Evolutionary conservation across 768 basidiomycete species (phyloP).

Genomic region (Postia placenta): DNA sequence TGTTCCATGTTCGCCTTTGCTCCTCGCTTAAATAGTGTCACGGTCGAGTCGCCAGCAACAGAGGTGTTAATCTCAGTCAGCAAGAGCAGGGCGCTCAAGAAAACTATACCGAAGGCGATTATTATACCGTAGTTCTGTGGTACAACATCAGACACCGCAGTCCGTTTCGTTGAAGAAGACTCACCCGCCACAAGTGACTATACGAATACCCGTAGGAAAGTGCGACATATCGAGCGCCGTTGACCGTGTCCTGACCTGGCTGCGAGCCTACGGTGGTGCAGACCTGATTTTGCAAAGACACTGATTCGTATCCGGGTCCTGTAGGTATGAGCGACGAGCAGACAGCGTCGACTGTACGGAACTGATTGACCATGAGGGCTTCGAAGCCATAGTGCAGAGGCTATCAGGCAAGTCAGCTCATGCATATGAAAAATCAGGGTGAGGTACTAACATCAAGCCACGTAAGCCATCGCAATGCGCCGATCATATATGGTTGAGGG

Average conservation of each 20-base stretch:
- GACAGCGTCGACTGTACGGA: slow-evolving; percentile 57
- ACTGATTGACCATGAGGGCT: slow-evolving; percentile 74
- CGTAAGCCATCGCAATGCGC: slow-evolving; percentile 62
- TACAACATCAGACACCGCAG: neutral
- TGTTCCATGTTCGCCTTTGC: slow-evolving; percentile 21
- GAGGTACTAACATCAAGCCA: slow-evolving; percentile 46
- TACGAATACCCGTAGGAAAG: slow-evolving; percentile 37
- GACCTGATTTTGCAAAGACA: slow-evolving; percentile 60
- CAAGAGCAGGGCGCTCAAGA: slow-evolving; percentile 39
- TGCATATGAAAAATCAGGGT: slow-evolving; percentile 5
- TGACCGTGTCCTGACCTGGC: slow-evolving; percentile 53
- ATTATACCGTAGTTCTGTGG: slow-evolving; percentile 65
- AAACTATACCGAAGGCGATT: slow-evolving; percentile 55
- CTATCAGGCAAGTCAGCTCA: slow-evolving; percentile 27
- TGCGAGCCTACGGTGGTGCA: slow-evolving; percentile 67
- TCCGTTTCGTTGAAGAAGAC: neutral
- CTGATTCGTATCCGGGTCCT: slow-evolving; percentile 54
- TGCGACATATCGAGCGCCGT: slow-evolving; percentile 51
- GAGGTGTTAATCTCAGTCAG: slow-evolving; percentile 49
- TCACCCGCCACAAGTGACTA: slow-evolving; percentile 41
- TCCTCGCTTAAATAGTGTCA: slow-evolving; percentile 66
- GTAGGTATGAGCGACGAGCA: slow-evolving; percentile 56
- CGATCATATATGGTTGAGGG: slow-evolving; percentile 59
- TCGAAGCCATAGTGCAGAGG: slow-evolving; percentile 73
- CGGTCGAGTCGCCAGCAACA: slow-evolving; percentile 29